Conservation (phyloP, 768 basidiomycete genomes). For the Botryobasidium botryosum region DNA sequence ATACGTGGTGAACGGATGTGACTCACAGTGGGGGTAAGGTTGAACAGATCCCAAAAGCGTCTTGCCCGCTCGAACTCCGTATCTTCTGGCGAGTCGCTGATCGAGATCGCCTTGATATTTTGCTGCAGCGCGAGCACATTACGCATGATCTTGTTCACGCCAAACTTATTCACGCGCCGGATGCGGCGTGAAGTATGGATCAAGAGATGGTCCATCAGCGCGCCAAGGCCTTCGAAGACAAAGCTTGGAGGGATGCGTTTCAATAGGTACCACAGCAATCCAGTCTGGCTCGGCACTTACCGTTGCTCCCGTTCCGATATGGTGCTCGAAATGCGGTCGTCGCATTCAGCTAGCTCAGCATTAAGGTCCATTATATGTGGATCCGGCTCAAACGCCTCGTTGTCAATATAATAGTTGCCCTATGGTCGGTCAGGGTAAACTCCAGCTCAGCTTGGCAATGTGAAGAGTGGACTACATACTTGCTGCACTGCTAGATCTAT, state of each 20-base stretch:
- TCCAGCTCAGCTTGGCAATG: neutral
- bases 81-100: slow-evolving; percentile 40
- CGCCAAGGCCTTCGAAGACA: slow-evolving; percentile 69
- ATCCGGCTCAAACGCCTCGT: slow-evolving; percentile 83
- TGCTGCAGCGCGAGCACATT: slow-evolving; percentile 89
- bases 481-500: slow-evolving; percentile 63
- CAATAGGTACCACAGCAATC: neutral
- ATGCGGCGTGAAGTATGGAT: slow-evolving; percentile 60
- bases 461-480: slow-evolving; percentile 25
- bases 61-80: slow-evolving; percentile 63
- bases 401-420: slow-evolving; percentile 73
- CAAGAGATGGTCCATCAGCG: slow-evolving; percentile 70
- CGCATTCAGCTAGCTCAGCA: slow-evolving; percentile 53
- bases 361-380: slow-evolving; percentile 78
- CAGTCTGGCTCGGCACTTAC: slow-evolving; percentile 29
- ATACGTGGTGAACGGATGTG: neutral
- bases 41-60: slow-evolving; percentile 68
- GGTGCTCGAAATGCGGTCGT: slow-evolving; percentile 46
- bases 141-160: slow-evolving; percentile 71
- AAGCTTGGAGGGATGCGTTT: slow-evolving; percentile 34
- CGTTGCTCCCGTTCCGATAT: slow-evolving; percentile 46
- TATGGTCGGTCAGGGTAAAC: slow-evolving; percentile 18
- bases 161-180: slow-evolving; percentile 48
- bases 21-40: slow-evolving; percentile 52
- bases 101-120: slow-evolving; percentile 49